Conservation (phyloP, 805 yeast species). For the Cyberlindnera galapagoensis region DNA sequence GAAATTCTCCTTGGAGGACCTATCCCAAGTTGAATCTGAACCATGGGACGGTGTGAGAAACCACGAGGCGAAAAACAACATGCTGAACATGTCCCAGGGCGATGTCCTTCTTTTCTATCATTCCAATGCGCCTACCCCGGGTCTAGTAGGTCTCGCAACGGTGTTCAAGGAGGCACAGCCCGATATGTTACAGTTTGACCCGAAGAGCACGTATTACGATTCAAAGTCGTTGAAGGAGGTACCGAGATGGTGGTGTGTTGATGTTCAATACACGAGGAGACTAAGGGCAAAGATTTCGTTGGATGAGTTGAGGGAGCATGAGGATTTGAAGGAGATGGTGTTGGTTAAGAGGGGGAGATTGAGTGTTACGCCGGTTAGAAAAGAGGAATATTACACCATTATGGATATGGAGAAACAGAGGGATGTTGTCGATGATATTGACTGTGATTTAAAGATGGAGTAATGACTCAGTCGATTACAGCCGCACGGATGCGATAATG, state of each 20-base stretch:
- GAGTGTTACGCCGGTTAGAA: slow-evolving; percentile 45
- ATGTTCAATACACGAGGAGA: slow-evolving; percentile 37
- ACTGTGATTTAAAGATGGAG: slow-evolving; percentile 20
- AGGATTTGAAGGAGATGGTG: slow-evolving; percentile 33
- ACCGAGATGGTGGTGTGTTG: slow-evolving; percentile 56
- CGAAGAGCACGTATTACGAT: slow-evolving; percentile 40
- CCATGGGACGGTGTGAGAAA: slow-evolving; percentile 61
- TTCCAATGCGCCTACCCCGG: slow-evolving; percentile 49
- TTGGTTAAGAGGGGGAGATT: slow-evolving; percentile 43
- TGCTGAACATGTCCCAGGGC: slow-evolving; percentile 39
- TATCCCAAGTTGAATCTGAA: slow-evolving; percentile 31
- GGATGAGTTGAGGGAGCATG: slow-evolving; percentile 30
- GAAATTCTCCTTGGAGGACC: slow-evolving; percentile 39
- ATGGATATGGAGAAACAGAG: slow-evolving; percentile 29
- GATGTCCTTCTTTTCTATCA: slow-evolving; percentile 49
- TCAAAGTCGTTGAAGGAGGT: slow-evolving; percentile 33
- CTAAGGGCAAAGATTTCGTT: slow-evolving; percentile 37
- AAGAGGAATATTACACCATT: slow-evolving; percentile 34
- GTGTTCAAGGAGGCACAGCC: slow-evolving; percentile 32
- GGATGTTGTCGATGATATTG: slow-evolving; percentile 25
- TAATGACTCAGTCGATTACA: no score
- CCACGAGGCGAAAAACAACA: slow-evolving; percentile 47
- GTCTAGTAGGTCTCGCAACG: slow-evolving; percentile 44
- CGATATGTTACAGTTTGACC: slow-evolving; percentile 35
- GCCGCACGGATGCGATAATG: no score